Evolutionary conservation across 805 yeast genomes (phyloP).

Genomic region (Saccharomyces cerevisiae): DNA sequence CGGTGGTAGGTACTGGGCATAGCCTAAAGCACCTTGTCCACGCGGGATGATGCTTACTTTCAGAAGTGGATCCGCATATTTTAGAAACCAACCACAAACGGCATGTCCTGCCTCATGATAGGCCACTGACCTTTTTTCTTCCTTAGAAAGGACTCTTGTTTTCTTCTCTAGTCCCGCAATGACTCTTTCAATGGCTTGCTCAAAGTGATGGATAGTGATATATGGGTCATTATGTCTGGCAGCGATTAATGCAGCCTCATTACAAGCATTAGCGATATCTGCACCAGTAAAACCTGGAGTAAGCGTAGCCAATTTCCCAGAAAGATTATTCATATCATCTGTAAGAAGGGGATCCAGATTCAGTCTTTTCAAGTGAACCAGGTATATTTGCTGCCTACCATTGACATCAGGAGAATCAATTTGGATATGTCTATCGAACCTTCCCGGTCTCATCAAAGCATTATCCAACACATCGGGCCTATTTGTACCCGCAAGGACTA

Average conservation of each 20-base stretch:
- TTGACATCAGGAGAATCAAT: slow-evolving; percentile 83
- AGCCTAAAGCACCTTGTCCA: slow-evolving; percentile 93
- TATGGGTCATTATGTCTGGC: slow-evolving; percentile 62
- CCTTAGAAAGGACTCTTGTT: slow-evolving; percentile 66
- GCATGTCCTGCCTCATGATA: slow-evolving; percentile 98
- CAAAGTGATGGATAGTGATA: slow-evolving; percentile 70
- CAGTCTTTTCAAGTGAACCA: slow-evolving; percentile 59
- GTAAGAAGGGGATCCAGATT: slow-evolving; percentile 17
- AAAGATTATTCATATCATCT: slow-evolving; percentile 47
- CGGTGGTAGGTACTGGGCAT: slow-evolving; percentile 89
- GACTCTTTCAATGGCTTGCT: slow-evolving; percentile 87
- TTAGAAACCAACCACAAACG: slow-evolving; percentile 86
- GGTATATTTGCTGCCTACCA: slow-evolving; percentile 81
- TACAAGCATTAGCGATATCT: slow-evolving; percentile 89
- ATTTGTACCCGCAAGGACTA: slow-evolving; percentile 91
- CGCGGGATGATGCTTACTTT: slow-evolving; percentile 93
- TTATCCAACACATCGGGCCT: slow-evolving; percentile 85
- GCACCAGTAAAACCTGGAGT: slow-evolving; percentile 97
- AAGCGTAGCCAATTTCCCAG: slow-evolving; percentile 80
- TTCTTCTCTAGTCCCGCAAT: slow-evolving; percentile 91
- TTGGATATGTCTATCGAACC: slow-evolving; percentile 84
- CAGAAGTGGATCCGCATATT: slow-evolving; percentile 81
- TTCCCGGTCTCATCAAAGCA: slow-evolving; percentile 87
- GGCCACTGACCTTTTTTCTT: slow-evolving; percentile 79
- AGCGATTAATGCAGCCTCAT: slow-evolving; percentile 89